phyloP scores from a whole-genome alignment of 176 grass and related monocot genomes.

The Triticum dicoccoides region DNA sequence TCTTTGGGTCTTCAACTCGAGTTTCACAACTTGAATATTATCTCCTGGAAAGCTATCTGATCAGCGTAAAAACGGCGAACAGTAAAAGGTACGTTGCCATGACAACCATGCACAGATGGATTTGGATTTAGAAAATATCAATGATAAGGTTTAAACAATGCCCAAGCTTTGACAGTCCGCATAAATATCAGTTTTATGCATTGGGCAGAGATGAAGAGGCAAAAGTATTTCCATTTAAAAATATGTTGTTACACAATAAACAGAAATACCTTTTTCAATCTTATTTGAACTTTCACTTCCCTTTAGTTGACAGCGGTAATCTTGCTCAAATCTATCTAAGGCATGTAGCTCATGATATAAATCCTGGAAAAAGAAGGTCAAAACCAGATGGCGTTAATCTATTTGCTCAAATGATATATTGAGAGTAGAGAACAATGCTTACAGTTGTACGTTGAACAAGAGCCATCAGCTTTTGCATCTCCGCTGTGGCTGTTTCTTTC shows the following conservation, averaged over 20 bases:
- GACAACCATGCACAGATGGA: background rate
- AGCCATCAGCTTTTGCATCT: slow-evolving; percentile 67
- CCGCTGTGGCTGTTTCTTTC: slow-evolving; percentile 59
- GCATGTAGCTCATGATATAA: slow-evolving; percentile 89
- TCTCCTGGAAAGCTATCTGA: slow-evolving; percentile 41
- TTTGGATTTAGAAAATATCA: slow-evolving; percentile 6
- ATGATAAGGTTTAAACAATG: background rate
- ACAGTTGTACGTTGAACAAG: slow-evolving; percentile 84
- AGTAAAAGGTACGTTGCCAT: background rate
- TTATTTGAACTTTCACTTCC: slow-evolving; percentile 37
- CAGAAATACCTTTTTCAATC: slow-evolving; percentile 48
- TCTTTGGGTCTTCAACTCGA: slow-evolving; percentile 83
- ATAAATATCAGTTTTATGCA: slow-evolving; percentile 3
- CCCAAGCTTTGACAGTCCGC: background rate
- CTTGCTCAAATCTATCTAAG: slow-evolving; percentile 83
- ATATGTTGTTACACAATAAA: background rate
- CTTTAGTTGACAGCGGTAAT: slow-evolving; percentile 55
- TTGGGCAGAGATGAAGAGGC: background rate
- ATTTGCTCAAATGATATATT: background rate
- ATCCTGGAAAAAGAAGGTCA: slow-evolving; percentile 45
- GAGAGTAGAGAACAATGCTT: slow-evolving; percentile 30
- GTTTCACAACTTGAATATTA: slow-evolving; percentile 67
- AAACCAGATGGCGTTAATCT: background rate
- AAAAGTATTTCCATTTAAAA: background rate
- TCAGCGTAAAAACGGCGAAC: slow-evolving; percentile 10